Evolutionary conservation across 176 grass and related monocot genomes (phyloP).

Genomic region (Aechmea fasciata): DNA sequence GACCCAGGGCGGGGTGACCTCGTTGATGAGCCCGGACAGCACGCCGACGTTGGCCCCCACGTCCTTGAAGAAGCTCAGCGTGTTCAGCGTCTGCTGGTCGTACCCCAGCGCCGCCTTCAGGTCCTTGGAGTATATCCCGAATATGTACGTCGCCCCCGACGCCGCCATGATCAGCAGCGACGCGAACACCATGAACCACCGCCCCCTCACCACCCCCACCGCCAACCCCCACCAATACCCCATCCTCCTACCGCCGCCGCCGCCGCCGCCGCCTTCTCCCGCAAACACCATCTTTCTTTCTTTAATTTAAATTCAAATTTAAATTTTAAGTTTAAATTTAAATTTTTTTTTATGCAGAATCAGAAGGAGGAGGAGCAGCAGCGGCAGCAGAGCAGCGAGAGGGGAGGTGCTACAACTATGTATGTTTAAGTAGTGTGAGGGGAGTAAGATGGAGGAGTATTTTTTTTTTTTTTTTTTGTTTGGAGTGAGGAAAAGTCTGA

Average conservation of each 20-base stretch:
- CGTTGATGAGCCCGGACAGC: constrained; percentile 70
- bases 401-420: too few species aligned
- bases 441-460: too few species aligned
- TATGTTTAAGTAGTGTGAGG: too few species aligned
- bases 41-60: constrained; percentile 50
- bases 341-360: too few species aligned
- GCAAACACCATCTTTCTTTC: constrained; percentile 27
- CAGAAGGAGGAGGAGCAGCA: too few species aligned
- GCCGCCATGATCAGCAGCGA: constrained; percentile 58
- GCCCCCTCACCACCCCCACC: constrained; percentile 38
- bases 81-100: constrained; percentile 68
- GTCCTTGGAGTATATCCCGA: constrained; percentile 63
- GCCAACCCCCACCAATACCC: constrained; percentile 28
- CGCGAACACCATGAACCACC: constrained; percentile 72
- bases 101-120: constrained; percentile 42
- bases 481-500: too few species aligned
- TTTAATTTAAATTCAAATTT: too few species aligned
- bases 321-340: too few species aligned
- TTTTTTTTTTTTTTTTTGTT: too few species aligned
- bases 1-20: constrained; percentile 64
- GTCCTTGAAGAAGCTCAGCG: constrained; percentile 62
- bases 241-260: not conserved
- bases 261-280: constrained; percentile 1
- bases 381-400: too few species aligned
- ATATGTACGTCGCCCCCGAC: constrained; percentile 60